These are phyloP conservation scores for Ogataea hybrid DNA, from an alignment of 1,139 yeast genomes.

Conservation along the genomic window DNA sequence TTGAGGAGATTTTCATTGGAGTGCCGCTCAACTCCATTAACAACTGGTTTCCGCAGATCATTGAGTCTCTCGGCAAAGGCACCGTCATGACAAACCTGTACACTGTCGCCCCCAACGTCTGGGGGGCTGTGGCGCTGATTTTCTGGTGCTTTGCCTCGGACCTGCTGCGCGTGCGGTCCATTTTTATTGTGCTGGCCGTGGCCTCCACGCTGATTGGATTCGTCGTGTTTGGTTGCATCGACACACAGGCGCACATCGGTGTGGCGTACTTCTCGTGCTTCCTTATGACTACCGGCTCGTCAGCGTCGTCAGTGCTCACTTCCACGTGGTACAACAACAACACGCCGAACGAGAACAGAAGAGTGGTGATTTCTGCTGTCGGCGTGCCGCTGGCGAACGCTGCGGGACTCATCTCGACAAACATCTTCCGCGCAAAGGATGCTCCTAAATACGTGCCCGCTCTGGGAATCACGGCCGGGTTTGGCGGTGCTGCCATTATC, in stretches of 20 bases:
- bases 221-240: too few species aligned
- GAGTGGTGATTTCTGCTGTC: constrained; percentile 48
- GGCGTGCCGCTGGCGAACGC: constrained; percentile 56
- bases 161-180: constrained; percentile 36
- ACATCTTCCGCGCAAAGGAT: constrained; percentile 50
- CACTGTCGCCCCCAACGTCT: constrained; percentile 56
- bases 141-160: constrained; percentile 47
- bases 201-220: too few species aligned
- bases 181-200: too few species aligned
- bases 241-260: too few species aligned
- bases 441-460: constrained; percentile 55
- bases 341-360: constrained; percentile 45
- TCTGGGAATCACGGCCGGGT: constrained; percentile 46
- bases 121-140: constrained; percentile 48
- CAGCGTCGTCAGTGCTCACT: too few species aligned
- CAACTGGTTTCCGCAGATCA: constrained; percentile 54
- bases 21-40: constrained; percentile 49
- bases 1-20: constrained; percentile 44
- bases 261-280: too few species aligned
- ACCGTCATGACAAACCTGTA: constrained; percentile 52
- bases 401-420: constrained; percentile 56
- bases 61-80: constrained; percentile 49
- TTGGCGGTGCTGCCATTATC: constrained; percentile 42
- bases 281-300: too few species aligned
- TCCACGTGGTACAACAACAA: constrained; percentile 55